These are phyloP conservation scores for Xerocomus nothofagi DNA, from an alignment of 1,284 basidiomycete species.

Conservation along the genomic window DNA sequence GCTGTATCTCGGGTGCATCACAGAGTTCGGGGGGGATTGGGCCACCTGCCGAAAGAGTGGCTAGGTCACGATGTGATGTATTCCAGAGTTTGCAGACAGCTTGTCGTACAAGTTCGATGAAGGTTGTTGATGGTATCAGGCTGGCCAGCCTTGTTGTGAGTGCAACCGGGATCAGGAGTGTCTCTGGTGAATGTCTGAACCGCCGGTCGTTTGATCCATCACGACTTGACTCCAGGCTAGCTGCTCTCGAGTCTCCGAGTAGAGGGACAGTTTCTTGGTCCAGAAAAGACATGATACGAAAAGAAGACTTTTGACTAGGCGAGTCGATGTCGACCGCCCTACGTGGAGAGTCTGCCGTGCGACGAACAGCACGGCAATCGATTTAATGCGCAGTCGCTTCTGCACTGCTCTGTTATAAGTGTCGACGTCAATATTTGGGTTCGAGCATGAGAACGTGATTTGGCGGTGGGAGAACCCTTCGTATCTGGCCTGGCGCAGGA, in stretches of 20 bases:
- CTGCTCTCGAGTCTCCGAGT: constrained; percentile 9
- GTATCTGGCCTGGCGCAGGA: too few relatives aligned
- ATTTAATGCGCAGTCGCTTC: too few relatives aligned
- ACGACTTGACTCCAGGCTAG: constrained; percentile 1
- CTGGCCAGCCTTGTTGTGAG: constrained; percentile 26
- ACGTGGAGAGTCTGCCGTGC: too few relatives aligned
- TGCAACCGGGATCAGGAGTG: constrained; percentile 32
- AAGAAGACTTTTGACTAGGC: neutral
- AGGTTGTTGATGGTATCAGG: constrained; percentile 29
- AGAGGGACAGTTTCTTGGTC: constrained; percentile 11
- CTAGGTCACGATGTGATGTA: constrained; percentile 11
- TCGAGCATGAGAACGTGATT: too few relatives aligned
- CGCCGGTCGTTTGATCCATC: neutral
- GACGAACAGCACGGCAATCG: too few relatives aligned
- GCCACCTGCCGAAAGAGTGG: constrained; percentile 8
- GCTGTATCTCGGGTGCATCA: constrained; percentile 22
- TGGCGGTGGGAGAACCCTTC: too few relatives aligned
- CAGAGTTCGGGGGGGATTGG: constrained; percentile 24
- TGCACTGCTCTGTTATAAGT: too few relatives aligned
- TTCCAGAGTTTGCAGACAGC: constrained; percentile 32
- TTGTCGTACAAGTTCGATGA: constrained; percentile 29
- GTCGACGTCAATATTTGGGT: too few relatives aligned
- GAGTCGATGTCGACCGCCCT: neutral
- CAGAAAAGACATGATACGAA: constrained; percentile 14
- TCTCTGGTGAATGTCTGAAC: constrained; percentile 10